Conservation (phyloP, 257 asterid genomes). For the Solanum habrochaites region DNA sequence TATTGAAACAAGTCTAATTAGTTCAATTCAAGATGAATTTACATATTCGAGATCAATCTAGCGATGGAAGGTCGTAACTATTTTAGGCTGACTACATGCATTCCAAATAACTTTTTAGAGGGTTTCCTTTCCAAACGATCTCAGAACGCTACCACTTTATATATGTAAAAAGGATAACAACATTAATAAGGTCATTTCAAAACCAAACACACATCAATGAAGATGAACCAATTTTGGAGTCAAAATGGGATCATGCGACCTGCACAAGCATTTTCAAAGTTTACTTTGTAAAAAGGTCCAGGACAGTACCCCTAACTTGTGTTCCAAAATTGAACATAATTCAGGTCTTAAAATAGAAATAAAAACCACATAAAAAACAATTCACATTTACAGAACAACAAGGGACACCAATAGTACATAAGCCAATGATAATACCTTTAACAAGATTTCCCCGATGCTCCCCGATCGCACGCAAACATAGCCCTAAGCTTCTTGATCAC, state of each 20-base stretch:
- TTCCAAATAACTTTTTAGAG: neutral
- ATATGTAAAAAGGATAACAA: neutral
- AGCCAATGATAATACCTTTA: neutral
- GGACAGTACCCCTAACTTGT: neutral
- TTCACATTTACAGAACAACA: neutral
- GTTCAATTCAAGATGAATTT: neutral
- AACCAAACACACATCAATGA: neutral
- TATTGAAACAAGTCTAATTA: neutral
- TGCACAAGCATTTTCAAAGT: neutral
- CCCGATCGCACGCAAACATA: neutral
- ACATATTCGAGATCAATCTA: neutral
- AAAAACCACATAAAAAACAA: neutral
- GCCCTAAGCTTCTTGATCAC: neutral
- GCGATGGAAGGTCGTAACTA: neutral
- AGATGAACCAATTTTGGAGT: neutral
- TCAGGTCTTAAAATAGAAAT: too few species aligned
- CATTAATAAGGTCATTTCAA: neutral
- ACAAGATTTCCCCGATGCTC: neutral
- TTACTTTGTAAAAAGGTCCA: neutral
- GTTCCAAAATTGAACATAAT: too few species aligned
- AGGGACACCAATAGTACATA: neutral
- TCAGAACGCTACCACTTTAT: neutral
- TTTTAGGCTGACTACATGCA: neutral
- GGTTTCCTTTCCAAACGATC: neutral
- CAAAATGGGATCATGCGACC: neutral